Evolutionary conservation across 305 asterid genomes (phyloP).

Genomic region (Andrographis paniculata): DNA sequence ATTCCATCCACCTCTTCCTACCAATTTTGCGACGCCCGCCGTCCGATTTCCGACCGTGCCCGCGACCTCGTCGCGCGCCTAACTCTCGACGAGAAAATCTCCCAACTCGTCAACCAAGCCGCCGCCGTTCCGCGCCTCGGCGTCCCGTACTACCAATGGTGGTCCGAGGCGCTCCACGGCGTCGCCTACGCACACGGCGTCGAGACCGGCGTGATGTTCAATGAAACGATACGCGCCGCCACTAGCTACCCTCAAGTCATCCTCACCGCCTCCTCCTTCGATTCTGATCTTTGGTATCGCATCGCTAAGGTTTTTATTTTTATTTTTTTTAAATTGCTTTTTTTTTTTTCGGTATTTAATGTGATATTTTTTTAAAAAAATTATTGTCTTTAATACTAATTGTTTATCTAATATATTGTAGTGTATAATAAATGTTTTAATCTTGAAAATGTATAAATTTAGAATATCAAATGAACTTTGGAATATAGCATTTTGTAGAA

Average conservation of each 20-base stretch:
- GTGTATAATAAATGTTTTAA: too few relatives aligned
- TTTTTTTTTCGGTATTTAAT: too few relatives aligned
- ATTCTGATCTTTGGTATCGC: conserved; percentile 61
- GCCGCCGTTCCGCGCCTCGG: conserved; percentile 63
- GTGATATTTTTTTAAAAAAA: too few relatives aligned
- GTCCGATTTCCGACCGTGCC: conserved; percentile 49
- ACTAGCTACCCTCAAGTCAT: conserved; percentile 87
- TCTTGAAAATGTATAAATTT: too few relatives aligned
- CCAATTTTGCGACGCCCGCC: neutral
- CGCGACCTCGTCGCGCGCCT: conserved; percentile 50
- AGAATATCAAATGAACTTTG: too few relatives aligned
- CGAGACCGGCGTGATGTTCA: conserved; percentile 59
- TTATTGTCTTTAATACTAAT: too few relatives aligned
- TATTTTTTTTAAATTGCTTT: neutral
- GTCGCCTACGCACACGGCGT: conserved; percentile 30
- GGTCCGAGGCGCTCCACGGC: conserved; percentile 94
- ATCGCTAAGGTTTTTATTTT: conserved; percentile 56
- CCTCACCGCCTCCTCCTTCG: conserved; percentile 69
- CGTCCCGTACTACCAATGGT: conserved; percentile 70
- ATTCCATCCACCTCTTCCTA: neutral
- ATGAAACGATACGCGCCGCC: conserved; percentile 59
- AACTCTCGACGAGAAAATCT: conserved; percentile 53
- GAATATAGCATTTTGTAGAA: too few relatives aligned
- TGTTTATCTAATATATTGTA: too few relatives aligned
- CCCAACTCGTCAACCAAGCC: conserved; percentile 60